Percentiles rank a stretch among this genome's conserved stretches.
Evolutionary conservation across 2,329 filamentous ascomycete species (phyloP).

Genomic region (Hymenoscyphus albidus): DNA sequence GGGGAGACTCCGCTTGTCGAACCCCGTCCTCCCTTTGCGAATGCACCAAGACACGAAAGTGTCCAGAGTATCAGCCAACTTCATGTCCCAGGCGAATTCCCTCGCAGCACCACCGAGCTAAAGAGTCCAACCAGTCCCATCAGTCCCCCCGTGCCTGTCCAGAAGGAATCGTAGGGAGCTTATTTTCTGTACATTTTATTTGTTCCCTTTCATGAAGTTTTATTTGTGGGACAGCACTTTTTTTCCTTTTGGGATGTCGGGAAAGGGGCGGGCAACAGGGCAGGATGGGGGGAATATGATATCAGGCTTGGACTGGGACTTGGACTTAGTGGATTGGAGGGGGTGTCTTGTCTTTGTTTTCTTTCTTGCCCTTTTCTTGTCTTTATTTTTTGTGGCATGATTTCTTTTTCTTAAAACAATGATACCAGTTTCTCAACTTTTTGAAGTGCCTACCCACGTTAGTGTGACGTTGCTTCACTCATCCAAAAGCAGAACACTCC

Average conservation of each 20-base stretch:
- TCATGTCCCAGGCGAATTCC: constrained; percentile 35
- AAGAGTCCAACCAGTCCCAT: not conserved
- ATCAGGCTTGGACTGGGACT: not conserved
- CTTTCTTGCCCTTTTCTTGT: too few species aligned
- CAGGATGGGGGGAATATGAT: not conserved
- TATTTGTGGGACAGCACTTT: not conserved
- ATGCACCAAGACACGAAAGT: constrained; percentile 28
- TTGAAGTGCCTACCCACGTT: too few species aligned
- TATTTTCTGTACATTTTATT: not conserved
- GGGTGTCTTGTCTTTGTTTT: not conserved
- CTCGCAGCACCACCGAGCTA: constrained; percentile 9
- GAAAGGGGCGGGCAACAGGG: not conserved
- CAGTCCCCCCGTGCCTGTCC: not conserved
- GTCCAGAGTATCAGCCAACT: constrained; percentile 31
- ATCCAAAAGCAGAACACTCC: too few species aligned
- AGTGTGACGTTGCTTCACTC: too few species aligned
- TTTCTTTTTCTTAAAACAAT: not conserved
- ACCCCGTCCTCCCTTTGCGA: constrained; percentile 23
- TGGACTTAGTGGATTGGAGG: not conserved
- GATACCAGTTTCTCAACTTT: not conserved
- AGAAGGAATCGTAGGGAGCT: not conserved
- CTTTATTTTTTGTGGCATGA: not conserved
- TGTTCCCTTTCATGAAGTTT: not conserved
- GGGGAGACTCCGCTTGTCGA: constrained; percentile 10
- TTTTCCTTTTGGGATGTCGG: not conserved